phyloP scores from a whole-genome alignment of 768 basidiomycete species.

The Pleurotus ostreatus region DNA sequence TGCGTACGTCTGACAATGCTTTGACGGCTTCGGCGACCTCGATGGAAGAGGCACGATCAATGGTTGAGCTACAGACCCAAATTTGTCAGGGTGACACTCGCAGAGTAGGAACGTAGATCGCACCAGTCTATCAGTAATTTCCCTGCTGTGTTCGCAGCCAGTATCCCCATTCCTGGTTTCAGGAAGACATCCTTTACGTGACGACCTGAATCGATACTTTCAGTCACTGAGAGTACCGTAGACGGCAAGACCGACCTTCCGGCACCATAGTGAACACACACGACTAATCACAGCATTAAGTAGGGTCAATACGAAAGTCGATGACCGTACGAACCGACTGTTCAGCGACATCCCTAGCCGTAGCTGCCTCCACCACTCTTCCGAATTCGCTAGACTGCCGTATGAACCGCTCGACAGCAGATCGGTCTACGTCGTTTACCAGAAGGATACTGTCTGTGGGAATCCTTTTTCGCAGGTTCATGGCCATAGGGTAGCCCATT shows the following conservation, averaged over 20 bases:
- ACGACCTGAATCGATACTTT: slow-evolving; percentile 19
- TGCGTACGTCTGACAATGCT: slow-evolving; percentile 10
- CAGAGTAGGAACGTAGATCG: background rate
- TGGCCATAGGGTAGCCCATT: slow-evolving; percentile 43
- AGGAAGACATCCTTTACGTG: slow-evolving; percentile 37
- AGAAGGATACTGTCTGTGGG: slow-evolving; percentile 20
- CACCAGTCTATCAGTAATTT: slow-evolving; percentile 42
- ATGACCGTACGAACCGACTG: slow-evolving; percentile 21
- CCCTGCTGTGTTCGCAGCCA: slow-evolving; percentile 30
- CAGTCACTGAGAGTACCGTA: background rate
- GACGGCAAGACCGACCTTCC: slow-evolving; percentile 23
- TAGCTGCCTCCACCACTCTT: slow-evolving; percentile 17
- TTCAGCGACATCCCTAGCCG: slow-evolving; percentile 31
- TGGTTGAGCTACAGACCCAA: slow-evolving; percentile 31
- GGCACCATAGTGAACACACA: slow-evolving; percentile 38
- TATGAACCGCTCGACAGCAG: slow-evolving; percentile 23
- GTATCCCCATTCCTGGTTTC: slow-evolving; percentile 25
- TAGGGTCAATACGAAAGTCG: background rate
- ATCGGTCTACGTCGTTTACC: slow-evolving; percentile 32
- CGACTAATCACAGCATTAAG: slow-evolving; percentile 20
- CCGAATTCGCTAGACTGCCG: slow-evolving; percentile 14
- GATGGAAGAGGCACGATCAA: slow-evolving; percentile 33
- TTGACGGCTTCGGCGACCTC: slow-evolving; percentile 26
- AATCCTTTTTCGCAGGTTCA: slow-evolving; percentile 27
- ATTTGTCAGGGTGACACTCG: background rate